Conservation (phyloP, 2,329 filamentous ascomycete genomes). For the Alternaria gaisen region DNA sequence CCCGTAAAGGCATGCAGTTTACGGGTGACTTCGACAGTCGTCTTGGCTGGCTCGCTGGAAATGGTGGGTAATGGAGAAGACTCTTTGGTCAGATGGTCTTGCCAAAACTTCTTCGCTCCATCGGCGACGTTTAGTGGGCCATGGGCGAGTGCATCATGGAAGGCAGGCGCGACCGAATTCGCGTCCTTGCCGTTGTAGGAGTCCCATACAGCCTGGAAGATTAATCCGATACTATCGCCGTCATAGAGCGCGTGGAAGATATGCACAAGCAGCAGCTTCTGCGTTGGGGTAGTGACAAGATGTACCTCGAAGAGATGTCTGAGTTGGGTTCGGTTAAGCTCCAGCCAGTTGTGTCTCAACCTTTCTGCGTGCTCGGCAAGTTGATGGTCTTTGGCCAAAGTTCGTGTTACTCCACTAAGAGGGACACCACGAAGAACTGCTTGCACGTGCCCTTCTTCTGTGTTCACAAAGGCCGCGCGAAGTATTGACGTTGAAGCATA, state of each 20-base stretch:
- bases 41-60: slow-evolving; percentile 22
- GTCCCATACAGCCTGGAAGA: slow-evolving; percentile 67
- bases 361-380: slow-evolving; percentile 37
- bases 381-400: slow-evolving; percentile 34
- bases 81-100: slow-evolving; percentile 59
- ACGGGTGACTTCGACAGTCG: slow-evolving; percentile 37
- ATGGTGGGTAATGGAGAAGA: slow-evolving; percentile 41
- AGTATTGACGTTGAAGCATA: slow-evolving; percentile 69
- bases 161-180: slow-evolving; percentile 59
- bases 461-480: slow-evolving; percentile 75
- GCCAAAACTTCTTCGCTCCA: slow-evolving; percentile 74
- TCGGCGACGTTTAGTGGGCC: slow-evolving; percentile 68
- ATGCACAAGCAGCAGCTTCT: slow-evolving; percentile 64
- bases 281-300: slow-evolving; percentile 46
- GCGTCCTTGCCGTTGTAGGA: slow-evolving; percentile 57
- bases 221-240: slow-evolving; percentile 75
- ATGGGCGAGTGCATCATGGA: slow-evolving; percentile 71
- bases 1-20: slow-evolving; percentile 59
- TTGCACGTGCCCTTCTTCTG: slow-evolving; percentile 79
- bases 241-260: slow-evolving; percentile 92
- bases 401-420: slow-evolving; percentile 23
- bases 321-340: slow-evolving; percentile 60
- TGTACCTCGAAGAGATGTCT: slow-evolving; percentile 63
- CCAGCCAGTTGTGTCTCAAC: slow-evolving; percentile 62
- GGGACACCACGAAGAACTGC: slow-evolving; percentile 64